phyloP scores from a whole-genome alignment of 225 moss, liverwort and hornwort species.

The Rhytidiadelphus loreus region DNA sequence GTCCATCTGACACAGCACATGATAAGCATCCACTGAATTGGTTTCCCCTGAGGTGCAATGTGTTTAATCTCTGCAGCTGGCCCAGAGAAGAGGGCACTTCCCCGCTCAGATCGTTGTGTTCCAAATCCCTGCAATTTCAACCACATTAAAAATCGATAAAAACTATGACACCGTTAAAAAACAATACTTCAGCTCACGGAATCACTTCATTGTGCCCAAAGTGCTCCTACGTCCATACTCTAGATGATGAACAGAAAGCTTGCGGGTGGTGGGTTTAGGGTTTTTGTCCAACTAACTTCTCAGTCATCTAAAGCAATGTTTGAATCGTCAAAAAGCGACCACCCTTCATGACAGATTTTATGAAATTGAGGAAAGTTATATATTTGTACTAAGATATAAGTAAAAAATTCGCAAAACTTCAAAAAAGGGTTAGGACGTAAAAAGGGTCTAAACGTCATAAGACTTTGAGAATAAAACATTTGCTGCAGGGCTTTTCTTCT shows the following conservation, averaged over 20 bases:
- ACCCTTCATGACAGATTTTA: too few species aligned
- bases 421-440: too few species aligned
- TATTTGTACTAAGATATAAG: background rate
- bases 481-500: background rate
- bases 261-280: too few species aligned
- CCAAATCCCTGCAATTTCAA: slow-evolving; percentile 8
- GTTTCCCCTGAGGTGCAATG: slow-evolving; percentile 8
- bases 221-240: background rate
- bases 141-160: background rate
- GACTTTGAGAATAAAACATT: background rate
- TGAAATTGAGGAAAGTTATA: too few species aligned
- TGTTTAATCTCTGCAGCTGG: slow-evolving; percentile 18
- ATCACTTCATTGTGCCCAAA: background rate
- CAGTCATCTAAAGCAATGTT: background rate
- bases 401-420: background rate
- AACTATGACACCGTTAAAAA: background rate
- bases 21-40: slow-evolving; percentile 27
- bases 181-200: background rate
- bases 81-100: slow-evolving; percentile 12
- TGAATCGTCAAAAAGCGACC: background rate
- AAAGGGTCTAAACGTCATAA: background rate
- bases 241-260: background rate
- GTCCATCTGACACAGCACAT: slow-evolving; percentile 12
- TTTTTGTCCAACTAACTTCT: background rate
- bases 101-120: slow-evolving; percentile 14